Percentiles rank a stretch among this genome's conserved stretches.
Conservation (phyloP, 2,329 filamentous ascomycete genomes). For the Sarocladium kiliense region DNA sequence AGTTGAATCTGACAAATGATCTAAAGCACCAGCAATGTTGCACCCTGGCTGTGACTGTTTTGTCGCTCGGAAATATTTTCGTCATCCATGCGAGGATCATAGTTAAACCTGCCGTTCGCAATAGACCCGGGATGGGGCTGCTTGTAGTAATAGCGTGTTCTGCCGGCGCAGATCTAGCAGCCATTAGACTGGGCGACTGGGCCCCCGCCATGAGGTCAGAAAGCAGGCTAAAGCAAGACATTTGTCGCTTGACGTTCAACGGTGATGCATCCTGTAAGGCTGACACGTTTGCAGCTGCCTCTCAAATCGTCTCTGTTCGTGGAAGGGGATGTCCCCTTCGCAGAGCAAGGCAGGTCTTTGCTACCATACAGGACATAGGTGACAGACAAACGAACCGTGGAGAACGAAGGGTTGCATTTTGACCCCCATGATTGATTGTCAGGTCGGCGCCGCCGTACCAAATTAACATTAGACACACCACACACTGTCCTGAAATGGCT, state of each 20-base stretch:
- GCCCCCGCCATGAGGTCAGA: slow-evolving; percentile 3
- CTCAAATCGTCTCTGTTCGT: neutral
- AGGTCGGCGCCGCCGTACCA: neutral
- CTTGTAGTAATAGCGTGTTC: neutral
- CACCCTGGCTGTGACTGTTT: too few species aligned
- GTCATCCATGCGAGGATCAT: slow-evolving; percentile 1
- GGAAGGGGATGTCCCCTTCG: neutral
- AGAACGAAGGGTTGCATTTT: neutral
- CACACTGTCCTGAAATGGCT: neutral
- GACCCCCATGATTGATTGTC: neutral
- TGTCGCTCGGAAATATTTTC: neutral
- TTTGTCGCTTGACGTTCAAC: slow-evolving; percentile 3
- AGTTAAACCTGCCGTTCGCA: neutral
- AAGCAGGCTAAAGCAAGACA: slow-evolving; percentile 2
- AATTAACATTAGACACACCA: slow-evolving; percentile 9
- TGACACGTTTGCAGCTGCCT: neutral
- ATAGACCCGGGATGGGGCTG: neutral
- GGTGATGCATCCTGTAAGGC: slow-evolving; percentile 2
- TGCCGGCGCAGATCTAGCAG: neutral
- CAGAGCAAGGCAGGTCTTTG: too few species aligned
- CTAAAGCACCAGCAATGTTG: neutral
- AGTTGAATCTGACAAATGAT: neutral
- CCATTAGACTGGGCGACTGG: slow-evolving; percentile 1
- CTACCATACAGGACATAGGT: too few species aligned
- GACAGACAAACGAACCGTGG: neutral